Evolutionary conservation across 2,329 filamentous ascomycete species (phyloP).

Genomic region (Hymenoscyphus fraxineus): DNA sequence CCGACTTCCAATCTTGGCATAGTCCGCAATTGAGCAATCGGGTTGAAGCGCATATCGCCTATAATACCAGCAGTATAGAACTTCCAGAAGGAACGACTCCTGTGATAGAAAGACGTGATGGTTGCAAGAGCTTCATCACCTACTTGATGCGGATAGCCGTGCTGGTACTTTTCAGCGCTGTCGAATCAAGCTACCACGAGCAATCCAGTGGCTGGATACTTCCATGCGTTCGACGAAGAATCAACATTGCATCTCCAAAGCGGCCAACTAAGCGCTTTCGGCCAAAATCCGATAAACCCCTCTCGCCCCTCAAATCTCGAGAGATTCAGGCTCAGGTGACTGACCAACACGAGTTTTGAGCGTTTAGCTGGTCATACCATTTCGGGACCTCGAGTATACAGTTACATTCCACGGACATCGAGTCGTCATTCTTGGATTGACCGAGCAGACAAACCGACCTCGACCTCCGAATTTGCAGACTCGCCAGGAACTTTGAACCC

Average conservation of each 20-base stretch:
- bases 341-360: background rate
- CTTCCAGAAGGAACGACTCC: background rate
- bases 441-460: background rate
- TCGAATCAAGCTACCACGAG: background rate
- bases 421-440: background rate
- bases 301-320: background rate
- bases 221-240: background rate
- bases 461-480: background rate
- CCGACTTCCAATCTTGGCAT: background rate
- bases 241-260: background rate
- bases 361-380: background rate
- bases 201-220: background rate
- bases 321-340: background rate
- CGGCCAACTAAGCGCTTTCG: background rate
- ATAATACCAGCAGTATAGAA: background rate
- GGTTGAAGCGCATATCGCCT: background rate
- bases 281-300: background rate
- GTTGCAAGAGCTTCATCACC: conserved; percentile 6
- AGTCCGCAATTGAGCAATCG: background rate
- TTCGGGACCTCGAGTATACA: background rate
- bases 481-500: background rate
- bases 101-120: background rate
- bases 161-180: background rate
- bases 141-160: background rate
- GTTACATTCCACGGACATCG: conserved; percentile 4